Base-by-base conservation (phyloP, 2,329 filamentous ascomycete genomes). In the Geosmithia morbida region DNA sequence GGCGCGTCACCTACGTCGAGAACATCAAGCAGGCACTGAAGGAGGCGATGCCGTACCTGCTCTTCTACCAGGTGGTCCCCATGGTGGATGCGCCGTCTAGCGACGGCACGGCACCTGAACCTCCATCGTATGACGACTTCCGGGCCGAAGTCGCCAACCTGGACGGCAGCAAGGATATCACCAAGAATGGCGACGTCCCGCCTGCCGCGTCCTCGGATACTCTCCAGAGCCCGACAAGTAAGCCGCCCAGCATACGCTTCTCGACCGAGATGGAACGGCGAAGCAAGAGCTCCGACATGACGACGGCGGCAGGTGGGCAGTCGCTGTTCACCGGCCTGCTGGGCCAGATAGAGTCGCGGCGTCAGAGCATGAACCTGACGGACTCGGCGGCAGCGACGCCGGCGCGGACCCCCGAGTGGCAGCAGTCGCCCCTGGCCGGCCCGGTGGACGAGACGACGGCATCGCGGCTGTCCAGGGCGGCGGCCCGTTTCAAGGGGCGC, bases 31-130 rank as follows among this genome's bases (percentile, higher is more conserved):
- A 83, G 54, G 83, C 86, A 0, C 66, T 97, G 45, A 83, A 79
- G 54, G 75, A 83, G n/a, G 89, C 96, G 61, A 94, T 87, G 61
- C 90, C 92, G 0, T 97, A 97, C 60, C 74, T 97, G 7, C 70
- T 98, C 0, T 97, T 97, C 63, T 98, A 96, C 58, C 90, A 96
- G 61, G 86, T 97, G 41, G 77, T 94, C 29, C 89, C 90, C 0
- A 87, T 94, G 57, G 78, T 87, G 29, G 85, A 89, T 48, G 83
- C 7, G 67, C 70, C 67, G 13, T 72, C 72, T 5, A 66, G 68
- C 0, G 69, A 72, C 7, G 64, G 64, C 43, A 69, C 65, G 1
- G 66, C 70, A 30, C 62, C 62, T 2, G 70, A 71, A 33, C 79
- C 78, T 2, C 79, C 79, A 1, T 77, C 78, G 1, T 83, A 83